Percentiles rank a stretch among this genome's conserved stretches.
These are phyloP conservation scores for Croton setiger DNA, from an alignment of 441 rosid genomes.

Conservation along the genomic window DNA sequence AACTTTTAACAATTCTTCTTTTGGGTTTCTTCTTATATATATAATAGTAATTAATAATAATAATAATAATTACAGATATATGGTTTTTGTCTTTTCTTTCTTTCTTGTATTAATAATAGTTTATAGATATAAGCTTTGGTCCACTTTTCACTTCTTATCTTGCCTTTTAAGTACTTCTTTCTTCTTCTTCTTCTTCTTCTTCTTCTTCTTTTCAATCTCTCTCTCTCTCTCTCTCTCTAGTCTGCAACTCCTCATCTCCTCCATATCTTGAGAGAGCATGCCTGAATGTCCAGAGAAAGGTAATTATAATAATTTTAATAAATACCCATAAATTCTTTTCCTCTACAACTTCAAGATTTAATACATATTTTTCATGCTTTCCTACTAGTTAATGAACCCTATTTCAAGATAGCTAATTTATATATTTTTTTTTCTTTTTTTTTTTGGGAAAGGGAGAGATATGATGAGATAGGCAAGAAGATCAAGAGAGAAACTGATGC, in stretches of 20 bases:
- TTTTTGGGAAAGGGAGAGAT: conserved; percentile 54
- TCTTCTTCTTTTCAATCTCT: conserved; percentile 24
- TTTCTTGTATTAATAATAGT: conserved; percentile 16
- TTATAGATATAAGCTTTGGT: conserved; percentile 16
- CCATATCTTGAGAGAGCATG: conserved; percentile 53
- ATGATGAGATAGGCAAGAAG: conserved; percentile 85
- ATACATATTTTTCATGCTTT: neutral
- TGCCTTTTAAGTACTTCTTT: conserved; percentile 76
- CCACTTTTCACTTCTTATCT: conserved; percentile 41
- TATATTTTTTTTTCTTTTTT: neutral
- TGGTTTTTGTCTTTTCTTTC: conserved; percentile 12
- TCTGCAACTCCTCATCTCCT: conserved; percentile 14
- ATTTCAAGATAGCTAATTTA: neutral
- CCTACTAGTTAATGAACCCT: neutral
- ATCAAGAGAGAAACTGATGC: conserved; percentile 83
- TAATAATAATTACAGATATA: too few species aligned
- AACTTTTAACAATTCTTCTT: conserved; percentile 20
- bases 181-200: conserved; percentile 25
- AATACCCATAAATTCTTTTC: neutral
- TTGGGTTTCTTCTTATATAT: conserved; percentile 7
- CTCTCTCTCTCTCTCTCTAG: too few species aligned
- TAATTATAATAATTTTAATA: conserved; percentile 37
- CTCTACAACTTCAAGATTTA: neutral
- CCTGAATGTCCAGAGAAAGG: conserved; percentile 99
- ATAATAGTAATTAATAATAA: too few species aligned